phyloP scores from a whole-genome alignment of 352 stramenopile species.

The Thalassiosira allenii region DNA sequence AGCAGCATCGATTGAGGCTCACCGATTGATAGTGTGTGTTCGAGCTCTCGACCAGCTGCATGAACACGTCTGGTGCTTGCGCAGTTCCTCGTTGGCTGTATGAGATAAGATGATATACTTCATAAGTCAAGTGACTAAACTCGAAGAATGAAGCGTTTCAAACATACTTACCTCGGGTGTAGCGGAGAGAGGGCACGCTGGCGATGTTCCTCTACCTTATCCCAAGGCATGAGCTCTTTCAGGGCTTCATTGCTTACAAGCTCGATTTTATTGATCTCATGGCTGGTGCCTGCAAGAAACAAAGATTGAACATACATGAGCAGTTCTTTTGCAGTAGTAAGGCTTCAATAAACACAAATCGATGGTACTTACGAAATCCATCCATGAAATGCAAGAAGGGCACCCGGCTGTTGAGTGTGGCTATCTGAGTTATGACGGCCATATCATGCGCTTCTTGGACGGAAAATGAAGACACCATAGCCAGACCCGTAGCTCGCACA shows the following conservation, averaged over 20 bases:
- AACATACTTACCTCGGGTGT: slow-evolving; percentile 70
- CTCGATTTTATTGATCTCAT: slow-evolving; percentile 90
- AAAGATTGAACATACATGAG: too few species aligned
- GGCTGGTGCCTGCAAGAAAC: slow-evolving; percentile 57
- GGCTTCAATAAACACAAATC: too few species aligned
- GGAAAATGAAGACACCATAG: slow-evolving; percentile 90
- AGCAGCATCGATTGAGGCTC: slow-evolving; percentile 9
- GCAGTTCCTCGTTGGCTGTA: slow-evolving; percentile 71
- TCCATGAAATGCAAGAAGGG: slow-evolving; percentile 94
- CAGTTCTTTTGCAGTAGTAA: too few species aligned
- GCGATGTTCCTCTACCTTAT: slow-evolving; percentile 73
- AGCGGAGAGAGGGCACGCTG: slow-evolving; percentile 70
- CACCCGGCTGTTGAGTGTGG: slow-evolving; percentile 90
- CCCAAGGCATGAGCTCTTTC: slow-evolving; percentile 66
- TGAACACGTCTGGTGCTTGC: slow-evolving; percentile 90
- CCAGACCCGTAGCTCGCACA: slow-evolving; percentile 90
- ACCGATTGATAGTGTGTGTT: slow-evolving; percentile 87
- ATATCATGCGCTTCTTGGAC: slow-evolving; percentile 92
- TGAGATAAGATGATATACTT: not conserved
- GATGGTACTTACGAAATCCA: slow-evolving; percentile 73
- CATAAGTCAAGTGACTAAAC: not conserved
- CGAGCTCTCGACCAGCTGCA: slow-evolving; percentile 90
- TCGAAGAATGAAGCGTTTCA: not conserved
- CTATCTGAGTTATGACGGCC: slow-evolving; percentile 90
- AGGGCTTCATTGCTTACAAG: slow-evolving; percentile 75